Conservation (phyloP, 208 protist genomes). For the Porcisia deanei region DNA sequence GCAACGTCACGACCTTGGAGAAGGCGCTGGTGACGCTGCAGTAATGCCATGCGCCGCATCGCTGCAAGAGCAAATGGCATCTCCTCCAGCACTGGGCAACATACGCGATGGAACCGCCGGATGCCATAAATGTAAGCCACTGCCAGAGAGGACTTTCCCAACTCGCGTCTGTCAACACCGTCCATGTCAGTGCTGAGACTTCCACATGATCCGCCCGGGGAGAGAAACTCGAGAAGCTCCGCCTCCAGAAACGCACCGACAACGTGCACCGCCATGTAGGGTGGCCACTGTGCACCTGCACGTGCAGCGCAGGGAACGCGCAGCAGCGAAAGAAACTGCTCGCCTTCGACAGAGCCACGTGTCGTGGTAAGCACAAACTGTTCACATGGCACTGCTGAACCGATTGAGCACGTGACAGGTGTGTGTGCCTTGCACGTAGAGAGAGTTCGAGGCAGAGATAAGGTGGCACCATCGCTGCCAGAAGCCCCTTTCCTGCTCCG, state of each 20-base stretch:
- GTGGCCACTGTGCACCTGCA: conserved; percentile 6
- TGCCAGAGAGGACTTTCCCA: not conserved
- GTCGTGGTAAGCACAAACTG: conserved; percentile 13
- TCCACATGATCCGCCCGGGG: not conserved
- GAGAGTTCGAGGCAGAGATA: not conserved
- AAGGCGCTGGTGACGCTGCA: conserved; percentile 4
- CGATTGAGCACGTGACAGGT: not conserved
- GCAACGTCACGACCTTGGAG: not conserved
- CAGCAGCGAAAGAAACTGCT: conserved; percentile 16
- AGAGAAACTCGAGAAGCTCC: conserved; percentile 14
- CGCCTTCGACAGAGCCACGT: not conserved
- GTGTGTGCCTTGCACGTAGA: not conserved
- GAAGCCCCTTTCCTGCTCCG: not conserved
- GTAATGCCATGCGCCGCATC: conserved; percentile 17
- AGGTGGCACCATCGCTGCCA: not conserved
- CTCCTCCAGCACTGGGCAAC: conserved; percentile 23
- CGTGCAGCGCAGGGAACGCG: not conserved
- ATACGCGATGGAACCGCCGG: conserved; percentile 51
- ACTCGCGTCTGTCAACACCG: not conserved
- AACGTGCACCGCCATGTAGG: conserved; percentile 35
- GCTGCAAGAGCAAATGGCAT: conserved; percentile 39
- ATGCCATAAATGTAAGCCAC: conserved; percentile 45
- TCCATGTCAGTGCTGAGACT: not conserved
- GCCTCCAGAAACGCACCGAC: conserved; percentile 10
- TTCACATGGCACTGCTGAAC: not conserved